Evolutionary conservation across 1,284 basidiomycete genomes (phyloP).

Genomic region (Boletus sp.): DNA sequence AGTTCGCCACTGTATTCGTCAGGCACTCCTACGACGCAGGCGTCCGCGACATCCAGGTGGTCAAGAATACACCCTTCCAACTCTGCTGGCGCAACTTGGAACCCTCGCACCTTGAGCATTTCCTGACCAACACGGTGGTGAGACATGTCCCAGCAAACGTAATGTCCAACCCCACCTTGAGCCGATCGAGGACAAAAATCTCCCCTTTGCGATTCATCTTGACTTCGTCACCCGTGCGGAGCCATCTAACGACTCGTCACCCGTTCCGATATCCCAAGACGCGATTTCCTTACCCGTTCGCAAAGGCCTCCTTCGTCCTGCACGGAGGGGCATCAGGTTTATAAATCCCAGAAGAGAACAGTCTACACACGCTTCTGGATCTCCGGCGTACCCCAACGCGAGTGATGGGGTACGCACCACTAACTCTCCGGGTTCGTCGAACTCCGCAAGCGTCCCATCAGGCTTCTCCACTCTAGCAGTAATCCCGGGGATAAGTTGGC

Average conservation of each 20-base stretch:
- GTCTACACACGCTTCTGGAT: constrained; percentile 55
- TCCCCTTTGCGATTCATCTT: constrained; percentile 55
- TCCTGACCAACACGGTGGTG: constrained; percentile 37
- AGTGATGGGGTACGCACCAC: constrained; percentile 57
- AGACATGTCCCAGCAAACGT: not conserved
- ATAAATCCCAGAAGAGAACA: not conserved
- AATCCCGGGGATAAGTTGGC: constrained; percentile 53
- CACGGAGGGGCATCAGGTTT: constrained; percentile 15
- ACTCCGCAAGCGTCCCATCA: constrained; percentile 55
- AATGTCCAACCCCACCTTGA: constrained; percentile 46
- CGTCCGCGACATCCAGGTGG: constrained; percentile 54
- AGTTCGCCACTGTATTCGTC: constrained; percentile 80
- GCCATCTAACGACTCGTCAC: constrained; percentile 51
- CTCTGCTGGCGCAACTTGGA: constrained; percentile 64
- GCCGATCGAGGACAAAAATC: constrained; percentile 61
- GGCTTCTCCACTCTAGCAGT: constrained; percentile 53
- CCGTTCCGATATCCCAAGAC: not conserved
- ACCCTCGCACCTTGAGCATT: constrained; percentile 63
- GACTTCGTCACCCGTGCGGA: constrained; percentile 68
- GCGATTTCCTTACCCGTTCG: constrained; percentile 42
- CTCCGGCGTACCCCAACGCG: constrained; percentile 56
- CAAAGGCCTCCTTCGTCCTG: constrained; percentile 51
- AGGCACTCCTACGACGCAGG: constrained; percentile 66
- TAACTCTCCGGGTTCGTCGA: constrained; percentile 67
- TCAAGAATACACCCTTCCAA: constrained; percentile 71